These are phyloP conservation scores for Anisodus acutangulus DNA, from an alignment of 257 asterid genomes.

Conservation along the genomic window DNA sequence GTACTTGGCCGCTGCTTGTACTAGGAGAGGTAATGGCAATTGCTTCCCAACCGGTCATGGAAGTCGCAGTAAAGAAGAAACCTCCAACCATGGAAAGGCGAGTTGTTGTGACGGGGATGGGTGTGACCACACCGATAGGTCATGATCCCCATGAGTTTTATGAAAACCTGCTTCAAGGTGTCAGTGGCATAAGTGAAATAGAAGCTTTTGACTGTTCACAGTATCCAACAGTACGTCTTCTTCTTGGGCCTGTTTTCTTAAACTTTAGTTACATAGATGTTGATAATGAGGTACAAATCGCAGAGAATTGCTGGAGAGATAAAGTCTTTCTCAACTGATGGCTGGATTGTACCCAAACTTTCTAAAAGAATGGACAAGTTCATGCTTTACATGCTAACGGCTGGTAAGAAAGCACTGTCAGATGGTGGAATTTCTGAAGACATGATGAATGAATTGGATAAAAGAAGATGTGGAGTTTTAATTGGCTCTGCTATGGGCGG, in stretches of 20 bases:
- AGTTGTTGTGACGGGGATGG: conserved; percentile 98
- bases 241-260: conserved; percentile 30
- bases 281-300: conserved; percentile 36
- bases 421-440: conserved; percentile 86
- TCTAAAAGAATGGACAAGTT: conserved; percentile 91
- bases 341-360: conserved; percentile 93
- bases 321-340: conserved; percentile 86
- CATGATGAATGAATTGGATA: conserved; percentile 68
- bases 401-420: conserved; percentile 93
- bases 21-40: conserved; percentile 63
- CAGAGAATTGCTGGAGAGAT: conserved; percentile 99
- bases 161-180: conserved; percentile 84
- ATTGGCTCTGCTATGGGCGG: conserved; percentile 99
- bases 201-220: conserved; percentile 89
- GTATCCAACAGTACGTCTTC: conserved; percentile 76
- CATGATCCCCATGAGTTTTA: conserved; percentile 77
- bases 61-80: conserved; percentile 55
- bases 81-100: conserved; percentile 72
- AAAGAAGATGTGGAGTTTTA: conserved; percentile 82
- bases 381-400: conserved; percentile 97
- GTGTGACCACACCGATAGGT: conserved; percentile 87
- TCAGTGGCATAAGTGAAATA: conserved; percentile 86
- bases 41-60: conserved; percentile 62
- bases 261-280: conserved; percentile 35
- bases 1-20: conserved; percentile 20